Base-by-base conservation (phyloP, 2,329 filamentous ascomycete species). In the Macroventuria anomochaeta region DNA sequence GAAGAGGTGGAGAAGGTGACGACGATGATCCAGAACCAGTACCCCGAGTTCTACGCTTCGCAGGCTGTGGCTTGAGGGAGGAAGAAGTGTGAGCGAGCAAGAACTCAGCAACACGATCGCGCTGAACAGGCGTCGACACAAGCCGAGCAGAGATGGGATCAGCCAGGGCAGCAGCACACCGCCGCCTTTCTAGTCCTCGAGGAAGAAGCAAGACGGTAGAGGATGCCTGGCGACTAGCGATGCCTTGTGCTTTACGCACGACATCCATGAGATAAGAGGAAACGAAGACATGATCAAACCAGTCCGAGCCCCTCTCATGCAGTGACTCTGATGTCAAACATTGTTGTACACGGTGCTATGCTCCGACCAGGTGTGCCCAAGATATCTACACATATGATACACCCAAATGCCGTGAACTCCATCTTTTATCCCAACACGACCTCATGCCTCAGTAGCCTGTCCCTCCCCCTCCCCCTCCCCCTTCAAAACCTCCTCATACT, bases 1-100 rank as follows among this genome's bases (percentile, higher is more conserved):
- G 92, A 97, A 74, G 91, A 96, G 71, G 90, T 96, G 5, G 93
- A 97, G 76, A 88, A 87, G 63, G 87, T 96, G 57, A 90, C 91
- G 13, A 91, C 90, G 36, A 84, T 88, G 62, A 81, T 97, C 61
- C 89, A 95, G 73, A 85, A 85, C 60, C 85, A 90, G 70, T 91
- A 93, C 73, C 92, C 95, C 18, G 75, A 74, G 21, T 81, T 78
- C 63, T 80, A 80, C 61, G 77, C 78, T 26, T 68, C 73, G 17
- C 73, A 79, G 37, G 75, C 75, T 59, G 73, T 70, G 33, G 68
- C 69, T 42, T 72, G 65, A 65, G 38, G n/a, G n/a, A n/a, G n/a
- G n/a, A 31, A 31, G 28, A 31, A 31, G 28, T 31, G 4, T n/a
- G n/a, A n/a, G n/a, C n/a, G n/a, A n/a, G n/a, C n/a, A n/a, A n/a